Evolutionary conservation across 139 green algal genomes (phyloP), one percentile per base, ranked within the genome.

Genomic region (Mychonastes homosphaera): DNA sequence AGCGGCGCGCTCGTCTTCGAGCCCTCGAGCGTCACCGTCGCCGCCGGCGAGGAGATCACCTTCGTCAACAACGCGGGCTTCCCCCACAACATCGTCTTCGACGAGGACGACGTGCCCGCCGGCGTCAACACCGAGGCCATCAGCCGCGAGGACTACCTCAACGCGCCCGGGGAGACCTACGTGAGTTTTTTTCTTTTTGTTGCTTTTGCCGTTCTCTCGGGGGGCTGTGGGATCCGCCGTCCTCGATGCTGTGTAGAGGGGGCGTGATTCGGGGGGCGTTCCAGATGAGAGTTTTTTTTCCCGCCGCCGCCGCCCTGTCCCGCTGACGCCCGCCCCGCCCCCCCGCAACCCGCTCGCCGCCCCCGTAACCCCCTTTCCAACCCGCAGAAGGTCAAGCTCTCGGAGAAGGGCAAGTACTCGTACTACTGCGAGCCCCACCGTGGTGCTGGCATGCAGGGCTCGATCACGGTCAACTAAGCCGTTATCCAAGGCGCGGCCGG

Each of bases 371-470:
- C n/a, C n/a, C n/a, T n/a, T n/a, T n/a, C n/a, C n/a, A n/a, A n/a
- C n/a, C n/a, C n/a, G n/a, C n/a, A n/a, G n/a, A 70, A 52, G 86
- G 58, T 81, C 58, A 95, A 84, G 65, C 73, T 96, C 36, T 56
- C 63, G 69, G 70, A 65, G 28, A 30, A 83, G 9, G 88, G 88
- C 66, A 59, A 45, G 32, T 96, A 95, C 82, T 63, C 72, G 45
- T 94, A 89, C 82, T 95, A 92, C 87, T 96, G 88, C 86, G 88
- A 95, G 81, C 88, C 88, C 67, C 88, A 96, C 79, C 81, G 90
- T 77, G 88, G 88, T 55, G 87, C 85, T 57, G 88, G 87, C 83
- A 96, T 96, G 88, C 47, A 59, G 19, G 84, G 81, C 71, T 88
- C 76, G 63, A 74, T 94, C 74, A 80, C 75, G 56, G 85, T 94